Conservation (phyloP, 2,329 filamentous ascomycete species). For the Talaromyces atroroseus region DNA sequence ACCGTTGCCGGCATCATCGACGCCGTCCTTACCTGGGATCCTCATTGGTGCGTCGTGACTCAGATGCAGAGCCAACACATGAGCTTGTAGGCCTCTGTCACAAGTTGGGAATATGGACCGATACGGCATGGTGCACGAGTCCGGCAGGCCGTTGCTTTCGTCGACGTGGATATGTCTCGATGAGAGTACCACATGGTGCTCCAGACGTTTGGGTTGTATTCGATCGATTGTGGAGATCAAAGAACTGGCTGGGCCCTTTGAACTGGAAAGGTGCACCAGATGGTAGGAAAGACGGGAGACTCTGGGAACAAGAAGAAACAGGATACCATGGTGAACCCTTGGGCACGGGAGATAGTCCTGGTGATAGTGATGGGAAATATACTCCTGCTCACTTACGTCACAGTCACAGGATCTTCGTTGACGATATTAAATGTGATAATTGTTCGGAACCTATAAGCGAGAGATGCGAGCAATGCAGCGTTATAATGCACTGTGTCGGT, state of each 20-base stretch:
- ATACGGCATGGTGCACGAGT: slow-evolving; percentile 57
- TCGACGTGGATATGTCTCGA: slow-evolving; percentile 52
- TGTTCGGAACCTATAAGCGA: slow-evolving; percentile 51
- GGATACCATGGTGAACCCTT: slow-evolving; percentile 52
- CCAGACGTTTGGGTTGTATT: slow-evolving; percentile 59
- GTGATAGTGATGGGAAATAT: slow-evolving; percentile 49
- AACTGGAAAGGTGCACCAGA: slow-evolving; percentile 24
- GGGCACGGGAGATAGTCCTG: slow-evolving; percentile 43
- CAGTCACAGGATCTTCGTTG: slow-evolving; percentile 50
- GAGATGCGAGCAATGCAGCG: slow-evolving; percentile 56
- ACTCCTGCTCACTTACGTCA: slow-evolving; percentile 49
- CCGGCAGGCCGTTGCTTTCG: slow-evolving; percentile 53
- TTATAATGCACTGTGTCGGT: slow-evolving; percentile 57
- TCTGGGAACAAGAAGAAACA: slow-evolving; percentile 53
- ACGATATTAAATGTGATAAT: slow-evolving; percentile 50
- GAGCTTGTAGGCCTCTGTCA: slow-evolving; percentile 56
- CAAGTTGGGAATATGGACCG: slow-evolving; percentile 55
- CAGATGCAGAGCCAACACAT: slow-evolving; percentile 56
- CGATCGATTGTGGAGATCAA: slow-evolving; percentile 54
- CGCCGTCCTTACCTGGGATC: slow-evolving; percentile 54
- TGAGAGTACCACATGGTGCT: slow-evolving; percentile 50
- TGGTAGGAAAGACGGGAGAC: slow-evolving; percentile 42
- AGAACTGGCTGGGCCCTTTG: slow-evolving; percentile 51
- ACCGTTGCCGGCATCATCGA: slow-evolving; percentile 58
- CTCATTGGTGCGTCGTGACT: slow-evolving; percentile 51